Evolutionary conservation across 2,329 filamentous ascomycete genomes (phyloP), one percentile per base, ranked within the genome.

Genomic region (Colletotrichum sp.): DNA sequence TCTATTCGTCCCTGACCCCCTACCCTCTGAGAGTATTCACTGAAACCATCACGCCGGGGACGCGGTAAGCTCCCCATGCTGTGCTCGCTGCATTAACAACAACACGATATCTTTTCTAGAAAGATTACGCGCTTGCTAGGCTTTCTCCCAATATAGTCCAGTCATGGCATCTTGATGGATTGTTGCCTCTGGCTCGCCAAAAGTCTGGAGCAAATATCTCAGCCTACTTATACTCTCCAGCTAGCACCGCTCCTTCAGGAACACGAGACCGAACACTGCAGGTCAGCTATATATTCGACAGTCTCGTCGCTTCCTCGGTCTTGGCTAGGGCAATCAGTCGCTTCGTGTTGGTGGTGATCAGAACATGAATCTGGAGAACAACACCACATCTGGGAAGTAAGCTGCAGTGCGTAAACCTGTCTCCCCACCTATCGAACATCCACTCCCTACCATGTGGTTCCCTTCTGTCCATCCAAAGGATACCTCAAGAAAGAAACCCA

Each of bases 331-430:
- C 39, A 49, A 49, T 39, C 2, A 5, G 6, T 4, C 6, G 3
- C 34, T 36, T 29, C 6, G 27, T n/a, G n/a, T n/a, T n/a, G n/a
- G n/a, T n/a, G n/a, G n/a, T 8, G 3, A 30, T 32, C 4, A 13
- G 13, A 13, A 34, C 2, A 6, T 3, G 16, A 39, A 39, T 39
- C 8, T 19, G 5, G 36, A 0, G 19, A n/a, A 44, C 5, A n/a
- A 44, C 39, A 0, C 5, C 19, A n/a, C 0, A n/a, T n/a, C 9
- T 44, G 8, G 5, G 39, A 6, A 44, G 2, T 1, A 44, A 44
- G 8, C 39, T 39, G 36, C 36, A 8, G 8, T 39, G 36, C 2
- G 15, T 36, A 1, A 16, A 4, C 34, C 15, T 8, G 2, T 2
- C 13, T 0, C 34, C 1, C 15, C 34, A 6, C 32, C 13, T 6